Conservation (phyloP, 1,284 basidiomycete species). For the Malassezia slooffiae region DNA sequence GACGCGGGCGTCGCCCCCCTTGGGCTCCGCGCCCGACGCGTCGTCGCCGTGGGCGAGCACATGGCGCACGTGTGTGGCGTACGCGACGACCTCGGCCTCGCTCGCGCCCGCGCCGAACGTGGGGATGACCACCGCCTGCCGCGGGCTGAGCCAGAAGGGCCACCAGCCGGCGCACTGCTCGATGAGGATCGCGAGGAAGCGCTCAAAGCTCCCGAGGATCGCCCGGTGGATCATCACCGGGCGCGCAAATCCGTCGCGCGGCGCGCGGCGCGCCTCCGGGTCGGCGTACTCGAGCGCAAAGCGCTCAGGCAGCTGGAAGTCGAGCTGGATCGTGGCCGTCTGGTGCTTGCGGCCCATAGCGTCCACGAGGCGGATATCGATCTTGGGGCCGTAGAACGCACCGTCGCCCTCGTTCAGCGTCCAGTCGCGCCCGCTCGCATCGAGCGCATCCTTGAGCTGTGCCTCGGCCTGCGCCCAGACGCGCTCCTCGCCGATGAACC, state of each 20-base stretch:
- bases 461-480: conserved; percentile 40
- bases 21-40: background rate
- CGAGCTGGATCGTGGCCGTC: conserved; percentile 45
- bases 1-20: no score
- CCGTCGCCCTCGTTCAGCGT: conserved; percentile 39
- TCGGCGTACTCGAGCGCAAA: conserved; percentile 35
- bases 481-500: conserved; percentile 26
- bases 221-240: conserved; percentile 46
- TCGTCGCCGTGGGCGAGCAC: conserved; percentile 18
- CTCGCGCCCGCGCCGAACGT: conserved; percentile 10
- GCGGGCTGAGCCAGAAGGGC: conserved; percentile 42
- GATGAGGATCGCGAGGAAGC: conserved; percentile 43
- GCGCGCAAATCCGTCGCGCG: conserved; percentile 9
- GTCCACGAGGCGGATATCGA: conserved; percentile 42
- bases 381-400: conserved; percentile 46
- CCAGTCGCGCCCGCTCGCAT: conserved; percentile 26
- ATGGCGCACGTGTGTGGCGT: conserved; percentile 20
- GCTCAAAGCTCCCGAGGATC: conserved; percentile 42
- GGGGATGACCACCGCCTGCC: conserved; percentile 37
- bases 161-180: conserved; percentile 39
- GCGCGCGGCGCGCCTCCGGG: conserved; percentile 4
- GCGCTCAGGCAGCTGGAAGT: conserved; percentile 42
- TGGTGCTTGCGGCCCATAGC: conserved; percentile 35
- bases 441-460: conserved; percentile 24
- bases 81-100: conserved; percentile 11